A percentile compares a stretch with the other conserved stretches of the same genome.
Evolutionary conservation across 345 rosid species (phyloP).

Genomic region (Eucalyptus virginea): DNA sequence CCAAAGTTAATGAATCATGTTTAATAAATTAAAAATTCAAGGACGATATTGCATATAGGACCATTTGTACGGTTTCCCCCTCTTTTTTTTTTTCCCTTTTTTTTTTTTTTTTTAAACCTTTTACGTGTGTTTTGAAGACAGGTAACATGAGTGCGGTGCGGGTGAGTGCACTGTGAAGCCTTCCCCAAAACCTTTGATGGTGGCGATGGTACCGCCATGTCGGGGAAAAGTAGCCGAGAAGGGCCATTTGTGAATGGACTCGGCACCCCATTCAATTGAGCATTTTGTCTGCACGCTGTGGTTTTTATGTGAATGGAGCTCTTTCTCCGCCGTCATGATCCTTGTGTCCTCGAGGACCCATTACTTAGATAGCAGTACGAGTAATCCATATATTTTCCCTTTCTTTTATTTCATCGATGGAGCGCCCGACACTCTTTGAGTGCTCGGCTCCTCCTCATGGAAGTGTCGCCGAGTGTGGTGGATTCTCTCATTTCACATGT

Average conservation of each 20-base stretch:
- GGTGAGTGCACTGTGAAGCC: background rate
- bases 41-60: rapidly evolving
- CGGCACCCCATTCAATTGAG: background rate
- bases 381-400: background rate
- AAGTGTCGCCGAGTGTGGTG: background rate
- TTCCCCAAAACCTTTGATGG: background rate
- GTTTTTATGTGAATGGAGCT: background rate
- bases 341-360: background rate
- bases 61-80: background rate
- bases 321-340: background rate
- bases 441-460: background rate
- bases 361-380: background rate
- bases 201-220: background rate
- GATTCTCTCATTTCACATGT: background rate
- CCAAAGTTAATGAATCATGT: rapidly evolving
- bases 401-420: background rate
- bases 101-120: background rate
- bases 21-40: background rate
- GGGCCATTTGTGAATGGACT: background rate
- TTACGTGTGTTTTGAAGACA: background rate
- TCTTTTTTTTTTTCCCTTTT: too few relatives aligned
- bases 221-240: background rate
- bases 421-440: background rate
- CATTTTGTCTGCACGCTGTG: background rate
- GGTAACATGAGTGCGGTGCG: background rate